A percentile compares a stretch with the other conserved stretches of the same genome.
phyloP scores from a whole-genome alignment of 169 alveolate genomes.

The Prorocentrum cordatum region DNA sequence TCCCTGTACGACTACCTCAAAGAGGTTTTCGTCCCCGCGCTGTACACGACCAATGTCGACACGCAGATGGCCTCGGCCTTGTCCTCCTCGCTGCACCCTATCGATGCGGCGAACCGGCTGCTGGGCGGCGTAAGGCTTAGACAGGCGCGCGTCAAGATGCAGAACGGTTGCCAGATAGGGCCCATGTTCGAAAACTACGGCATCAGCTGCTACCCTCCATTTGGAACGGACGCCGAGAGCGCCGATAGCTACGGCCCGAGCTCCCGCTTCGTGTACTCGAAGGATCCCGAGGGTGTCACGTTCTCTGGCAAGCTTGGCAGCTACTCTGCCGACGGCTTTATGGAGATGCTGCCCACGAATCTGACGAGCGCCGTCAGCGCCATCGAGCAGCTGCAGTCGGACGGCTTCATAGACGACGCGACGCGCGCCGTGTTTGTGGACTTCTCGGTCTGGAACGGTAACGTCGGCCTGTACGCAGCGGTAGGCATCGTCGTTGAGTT shows the following conservation, averaged over 20 bases:
- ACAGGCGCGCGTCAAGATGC: background rate
- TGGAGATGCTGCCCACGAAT: background rate
- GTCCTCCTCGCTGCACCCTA: background rate
- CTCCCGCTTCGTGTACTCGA: background rate
- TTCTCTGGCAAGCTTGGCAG: background rate
- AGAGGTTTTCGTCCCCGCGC: background rate
- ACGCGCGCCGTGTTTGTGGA: background rate
- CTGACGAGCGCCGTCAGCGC: background rate
- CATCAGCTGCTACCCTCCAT: background rate
- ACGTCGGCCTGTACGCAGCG: background rate
- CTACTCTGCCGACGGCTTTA: background rate
- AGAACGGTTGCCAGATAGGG: background rate
- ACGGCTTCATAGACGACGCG: background rate
- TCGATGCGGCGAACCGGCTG: background rate
- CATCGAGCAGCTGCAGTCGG: background rate
- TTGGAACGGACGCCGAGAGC: background rate
- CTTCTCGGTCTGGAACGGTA: background rate
- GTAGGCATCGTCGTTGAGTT: background rate
- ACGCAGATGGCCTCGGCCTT: background rate
- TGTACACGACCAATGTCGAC: background rate
- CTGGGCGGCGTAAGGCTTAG: background rate
- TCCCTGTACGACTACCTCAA: background rate
- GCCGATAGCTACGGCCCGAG: background rate
- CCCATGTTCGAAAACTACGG: background rate
- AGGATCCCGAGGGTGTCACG: background rate